Evolutionary conservation across 2,329 filamentous ascomycete species (phyloP).

Genomic region (Neoarthrinium moseri): DNA sequence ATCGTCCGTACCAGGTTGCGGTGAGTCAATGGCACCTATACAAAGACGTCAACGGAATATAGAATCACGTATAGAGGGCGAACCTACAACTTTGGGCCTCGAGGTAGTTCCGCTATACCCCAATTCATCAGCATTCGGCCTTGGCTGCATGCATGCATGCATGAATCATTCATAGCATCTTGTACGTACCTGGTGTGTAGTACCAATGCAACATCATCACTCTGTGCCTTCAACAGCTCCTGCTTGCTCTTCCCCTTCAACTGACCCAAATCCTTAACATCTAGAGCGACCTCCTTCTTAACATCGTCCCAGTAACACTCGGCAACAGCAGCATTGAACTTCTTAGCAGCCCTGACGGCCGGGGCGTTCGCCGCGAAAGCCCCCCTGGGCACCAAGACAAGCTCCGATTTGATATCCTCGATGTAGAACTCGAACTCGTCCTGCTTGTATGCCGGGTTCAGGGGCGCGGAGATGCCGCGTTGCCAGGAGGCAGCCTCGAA

Average conservation of each 20-base stretch:
- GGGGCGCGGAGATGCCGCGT: slow-evolving; percentile 77
- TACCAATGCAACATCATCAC: slow-evolving; percentile 80
- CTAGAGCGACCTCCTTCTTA: slow-evolving; percentile 66
- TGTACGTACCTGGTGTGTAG: slow-evolving; percentile 65
- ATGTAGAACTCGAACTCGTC: slow-evolving; percentile 92
- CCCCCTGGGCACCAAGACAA: slow-evolving; percentile 74
- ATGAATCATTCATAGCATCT: not conserved
- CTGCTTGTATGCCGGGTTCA: slow-evolving; percentile 87
- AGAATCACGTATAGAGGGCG: not conserved
- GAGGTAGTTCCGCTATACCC: slow-evolving; percentile 70
- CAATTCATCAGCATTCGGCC: slow-evolving; percentile 19
- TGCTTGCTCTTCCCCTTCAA: slow-evolving; percentile 45
- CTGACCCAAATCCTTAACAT: slow-evolving; percentile 75
- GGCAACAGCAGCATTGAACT: slow-evolving; percentile 80
- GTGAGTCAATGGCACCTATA: slow-evolving; percentile 74
- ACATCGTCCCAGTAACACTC: slow-evolving; percentile 78
- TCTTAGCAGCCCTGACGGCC: slow-evolving; percentile 73
- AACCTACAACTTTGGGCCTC: slow-evolving; percentile 73
- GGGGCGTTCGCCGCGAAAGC: slow-evolving; percentile 65
- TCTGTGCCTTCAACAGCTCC: slow-evolving; percentile 49
- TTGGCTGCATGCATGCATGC: not conserved
- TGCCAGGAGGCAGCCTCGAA: slow-evolving; percentile 88
- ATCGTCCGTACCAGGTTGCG: slow-evolving; percentile 79
- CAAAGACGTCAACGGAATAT: not conserved
- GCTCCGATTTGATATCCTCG: slow-evolving; percentile 76